Percentiles rank a stretch among this genome's conserved stretches.
Conservation (phyloP, 2,329 filamentous ascomycete species). For the Claviceps sp. region DNA sequence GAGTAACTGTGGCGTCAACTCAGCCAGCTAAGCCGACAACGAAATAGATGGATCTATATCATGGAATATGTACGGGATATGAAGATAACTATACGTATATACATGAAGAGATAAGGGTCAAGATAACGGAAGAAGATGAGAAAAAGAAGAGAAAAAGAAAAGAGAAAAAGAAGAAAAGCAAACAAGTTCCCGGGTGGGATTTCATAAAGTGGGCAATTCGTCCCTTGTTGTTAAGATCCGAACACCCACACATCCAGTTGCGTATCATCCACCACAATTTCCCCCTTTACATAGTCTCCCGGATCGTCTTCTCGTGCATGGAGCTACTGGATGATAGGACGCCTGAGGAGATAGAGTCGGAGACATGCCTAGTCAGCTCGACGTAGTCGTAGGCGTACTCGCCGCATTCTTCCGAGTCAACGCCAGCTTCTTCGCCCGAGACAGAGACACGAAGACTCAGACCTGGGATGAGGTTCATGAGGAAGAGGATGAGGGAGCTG, state of each 20-base stretch:
- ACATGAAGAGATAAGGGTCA: too few relatives aligned
- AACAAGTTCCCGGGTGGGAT: too few relatives aligned
- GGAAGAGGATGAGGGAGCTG: slow-evolving; percentile 55
- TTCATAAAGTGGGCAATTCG: too few relatives aligned
- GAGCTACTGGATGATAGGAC: slow-evolving; percentile 12
- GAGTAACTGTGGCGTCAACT: too few relatives aligned
- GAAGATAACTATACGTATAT: too few relatives aligned
- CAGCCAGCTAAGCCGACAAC: too few relatives aligned
- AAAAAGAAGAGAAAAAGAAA: neutral
- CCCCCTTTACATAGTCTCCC: neutral
- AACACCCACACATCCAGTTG: too few relatives aligned
- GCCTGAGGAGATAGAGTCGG: slow-evolving; percentile 17
- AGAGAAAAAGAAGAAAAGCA: neutral
- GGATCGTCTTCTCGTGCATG: slow-evolving; percentile 17
- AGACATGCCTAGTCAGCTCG: slow-evolving; percentile 53
- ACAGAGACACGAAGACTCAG: slow-evolving; percentile 53
- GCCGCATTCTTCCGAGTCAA: slow-evolving; percentile 64
- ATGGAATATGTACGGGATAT: too few relatives aligned
- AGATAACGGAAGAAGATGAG: neutral
- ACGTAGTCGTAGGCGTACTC: slow-evolving; percentile 80
- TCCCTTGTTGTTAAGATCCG: too few relatives aligned
- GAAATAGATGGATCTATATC: too few relatives aligned
- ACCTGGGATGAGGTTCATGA: slow-evolving; percentile 58
- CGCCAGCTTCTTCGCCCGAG: slow-evolving; percentile 55
- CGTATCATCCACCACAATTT: too few relatives aligned